These are phyloP conservation scores for Lactifluus piperatus DNA, from an alignment of 768 basidiomycete genomes.

Conservation along the genomic window DNA sequence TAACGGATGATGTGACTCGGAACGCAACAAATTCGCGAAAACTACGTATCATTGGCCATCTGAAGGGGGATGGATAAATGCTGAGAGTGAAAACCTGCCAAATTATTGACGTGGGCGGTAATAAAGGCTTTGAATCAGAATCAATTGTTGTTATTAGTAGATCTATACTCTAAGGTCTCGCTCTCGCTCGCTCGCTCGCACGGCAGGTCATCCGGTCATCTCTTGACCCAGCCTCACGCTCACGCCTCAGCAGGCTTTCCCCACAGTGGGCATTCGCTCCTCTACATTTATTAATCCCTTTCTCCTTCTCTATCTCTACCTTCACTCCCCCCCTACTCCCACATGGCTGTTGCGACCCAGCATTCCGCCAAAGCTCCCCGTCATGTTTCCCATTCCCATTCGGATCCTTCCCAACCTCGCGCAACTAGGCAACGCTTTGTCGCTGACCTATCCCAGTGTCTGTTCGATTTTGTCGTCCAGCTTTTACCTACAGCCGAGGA, in stretches of 20 bases:
- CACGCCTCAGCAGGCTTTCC: too few relatives aligned
- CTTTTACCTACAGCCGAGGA: constrained; percentile 85
- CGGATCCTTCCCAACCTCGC: constrained; percentile 20
- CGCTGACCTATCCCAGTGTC: constrained; percentile 77
- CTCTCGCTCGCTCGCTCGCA: too few relatives aligned
- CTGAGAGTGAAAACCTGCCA: not conserved
- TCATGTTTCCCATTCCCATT: constrained; percentile 9
- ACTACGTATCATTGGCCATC: constrained; percentile 1
- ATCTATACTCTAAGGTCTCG: too few relatives aligned
- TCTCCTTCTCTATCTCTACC: not conserved
- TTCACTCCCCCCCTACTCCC: not conserved
- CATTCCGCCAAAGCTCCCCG: constrained; percentile 8
- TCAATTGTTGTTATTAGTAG: too few relatives aligned
- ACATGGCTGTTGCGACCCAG: constrained; percentile 16
- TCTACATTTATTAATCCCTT: too few relatives aligned
- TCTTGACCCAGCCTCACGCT: too few relatives aligned
- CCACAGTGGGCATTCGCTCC: too few relatives aligned
- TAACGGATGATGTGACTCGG: too few relatives aligned
- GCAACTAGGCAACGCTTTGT: constrained; percentile 55
- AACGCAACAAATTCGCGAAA: constrained; percentile 6
- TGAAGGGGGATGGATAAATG: not conserved
- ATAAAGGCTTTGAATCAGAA: too few relatives aligned
- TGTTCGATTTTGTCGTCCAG: constrained; percentile 91
- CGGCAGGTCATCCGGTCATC: too few relatives aligned
- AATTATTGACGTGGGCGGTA: not conserved